A percentile compares a stretch with the other conserved stretches of the same genome.
These are phyloP conservation scores for Plectranthus barbatus DNA, from an alignment of 257 asterid genomes.

Conservation along the genomic window DNA sequence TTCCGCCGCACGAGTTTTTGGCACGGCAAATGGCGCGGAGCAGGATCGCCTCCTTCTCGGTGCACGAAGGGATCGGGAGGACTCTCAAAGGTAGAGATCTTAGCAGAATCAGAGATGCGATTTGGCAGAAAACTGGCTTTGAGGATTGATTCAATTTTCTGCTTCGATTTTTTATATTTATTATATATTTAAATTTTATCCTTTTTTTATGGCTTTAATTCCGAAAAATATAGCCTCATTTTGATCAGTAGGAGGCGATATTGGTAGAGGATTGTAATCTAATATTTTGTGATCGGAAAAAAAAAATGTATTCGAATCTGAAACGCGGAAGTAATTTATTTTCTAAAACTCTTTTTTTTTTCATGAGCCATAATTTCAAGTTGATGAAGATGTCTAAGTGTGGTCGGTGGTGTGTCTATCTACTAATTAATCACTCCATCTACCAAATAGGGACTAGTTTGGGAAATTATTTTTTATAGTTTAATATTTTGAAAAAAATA, in stretches of 20 bases:
- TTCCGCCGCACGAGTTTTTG: constrained; percentile 87
- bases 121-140: constrained; percentile 96
- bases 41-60: constrained; percentile 68
- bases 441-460: too few relatives aligned
- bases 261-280: constrained; percentile 12
- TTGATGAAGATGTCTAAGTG: too few relatives aligned
- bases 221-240: constrained; percentile 11
- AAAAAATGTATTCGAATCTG: neutral
- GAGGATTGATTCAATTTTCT: constrained; percentile 39
- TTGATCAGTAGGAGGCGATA: constrained; percentile 22
- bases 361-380: too few relatives aligned
- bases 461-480: too few relatives aligned
- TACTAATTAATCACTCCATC: too few relatives aligned
- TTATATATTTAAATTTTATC: neutral
- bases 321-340: too few relatives aligned
- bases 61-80: too few relatives aligned
- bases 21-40: constrained; percentile 42
- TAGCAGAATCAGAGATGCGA: constrained; percentile 89
- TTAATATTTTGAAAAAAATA: too few relatives aligned
- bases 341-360: too few relatives aligned
- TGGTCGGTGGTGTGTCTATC: too few relatives aligned
- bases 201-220: neutral
- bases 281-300: constrained; percentile 8
- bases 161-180: neutral
- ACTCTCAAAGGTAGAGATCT: constrained; percentile 96